These are phyloP conservation scores for Chlorella sp. DNA, from an alignment of 139 green algal species.

Conservation along the genomic window DNA sequence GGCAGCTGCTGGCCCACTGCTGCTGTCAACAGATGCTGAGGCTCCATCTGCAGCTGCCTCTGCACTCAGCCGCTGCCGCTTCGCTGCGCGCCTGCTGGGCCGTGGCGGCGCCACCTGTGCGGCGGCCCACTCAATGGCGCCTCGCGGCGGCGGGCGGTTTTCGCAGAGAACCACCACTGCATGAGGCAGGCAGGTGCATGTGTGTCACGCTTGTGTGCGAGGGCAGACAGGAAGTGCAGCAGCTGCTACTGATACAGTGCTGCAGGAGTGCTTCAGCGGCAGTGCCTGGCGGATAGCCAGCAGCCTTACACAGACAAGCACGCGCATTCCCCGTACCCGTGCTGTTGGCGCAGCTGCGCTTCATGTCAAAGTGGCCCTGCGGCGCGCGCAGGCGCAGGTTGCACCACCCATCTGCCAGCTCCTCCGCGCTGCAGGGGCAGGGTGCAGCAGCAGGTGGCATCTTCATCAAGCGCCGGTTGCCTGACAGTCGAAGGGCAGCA, in stretches of 20 bases:
- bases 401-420: conserved; percentile 44
- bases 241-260: no score
- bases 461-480: no score
- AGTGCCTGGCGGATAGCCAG: no score
- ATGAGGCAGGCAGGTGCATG: not conserved
- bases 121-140: conserved; percentile 22
- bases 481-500: no score
- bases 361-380: not conserved
- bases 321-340: not conserved
- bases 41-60: not conserved
- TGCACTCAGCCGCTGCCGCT: conserved; percentile 17
- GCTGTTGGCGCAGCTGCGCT: conserved; percentile 8
- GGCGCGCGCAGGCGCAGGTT: conserved; percentile 21
- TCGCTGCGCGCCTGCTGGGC: conserved; percentile 1
- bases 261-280: no score
- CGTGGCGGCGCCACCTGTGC: conserved; percentile 7
- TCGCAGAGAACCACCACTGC: conserved; percentile 32
- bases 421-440: conserved; percentile 36
- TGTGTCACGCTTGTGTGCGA: no score
- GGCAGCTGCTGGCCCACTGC: not conserved
- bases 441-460: not conserved
- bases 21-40: conserved; percentile 16
- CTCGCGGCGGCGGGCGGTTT: conserved; percentile 17
- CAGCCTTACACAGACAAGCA: no score
- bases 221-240: no score